These are phyloP conservation scores for Rhododendron henanense DNA, from an alignment of 148 eudicot species.

Conservation along the genomic window DNA sequence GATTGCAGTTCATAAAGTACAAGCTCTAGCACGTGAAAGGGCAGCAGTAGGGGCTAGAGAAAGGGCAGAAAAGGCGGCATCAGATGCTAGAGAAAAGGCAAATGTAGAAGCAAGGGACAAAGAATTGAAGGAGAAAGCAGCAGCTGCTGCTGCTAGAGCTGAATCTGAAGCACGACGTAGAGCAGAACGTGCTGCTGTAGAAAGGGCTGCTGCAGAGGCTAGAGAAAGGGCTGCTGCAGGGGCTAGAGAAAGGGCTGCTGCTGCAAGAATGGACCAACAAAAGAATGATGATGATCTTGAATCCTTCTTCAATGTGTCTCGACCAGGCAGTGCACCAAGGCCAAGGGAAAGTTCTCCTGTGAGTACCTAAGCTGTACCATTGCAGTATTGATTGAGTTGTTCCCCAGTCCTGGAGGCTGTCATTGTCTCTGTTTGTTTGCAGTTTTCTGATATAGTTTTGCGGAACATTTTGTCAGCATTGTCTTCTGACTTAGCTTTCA, in stretches of 20 bases:
- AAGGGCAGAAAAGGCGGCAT: slow-evolving; percentile 78
- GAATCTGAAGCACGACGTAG: slow-evolving; percentile 48
- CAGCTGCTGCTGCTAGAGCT: slow-evolving; percentile 35
- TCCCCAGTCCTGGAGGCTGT: background rate
- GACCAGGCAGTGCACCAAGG: slow-evolving; percentile 90
- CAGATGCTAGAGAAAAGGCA: slow-evolving; percentile 70
- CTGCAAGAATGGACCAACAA: slow-evolving; percentile 65
- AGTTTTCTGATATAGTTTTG: background rate
- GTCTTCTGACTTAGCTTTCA: background rate
- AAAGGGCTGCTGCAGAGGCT: slow-evolving; percentile 57
- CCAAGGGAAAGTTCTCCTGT: slow-evolving; percentile 67
- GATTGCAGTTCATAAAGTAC: slow-evolving; percentile 79
- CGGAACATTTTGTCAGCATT: background rate
- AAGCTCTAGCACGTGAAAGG: slow-evolving; percentile 89
- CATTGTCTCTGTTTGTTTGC: background rate
- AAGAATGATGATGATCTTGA: slow-evolving; percentile 85
- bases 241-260: slow-evolving; percentile 26
- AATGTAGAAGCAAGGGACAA: slow-evolving; percentile 63
- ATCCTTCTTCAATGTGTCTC: slow-evolving; percentile 64
- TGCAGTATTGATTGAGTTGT: slow-evolving; percentile 5
- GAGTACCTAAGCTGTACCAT: slow-evolving; percentile 29
- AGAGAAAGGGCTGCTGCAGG: slow-evolving; percentile 48
- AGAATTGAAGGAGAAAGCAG: slow-evolving; percentile 13
- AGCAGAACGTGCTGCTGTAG: slow-evolving; percentile 50
- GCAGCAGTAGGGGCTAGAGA: slow-evolving; percentile 83